These are phyloP conservation scores for Rhododendron griersonianum DNA, from an alignment of 148 eudicot species.

Conservation along the genomic window DNA sequence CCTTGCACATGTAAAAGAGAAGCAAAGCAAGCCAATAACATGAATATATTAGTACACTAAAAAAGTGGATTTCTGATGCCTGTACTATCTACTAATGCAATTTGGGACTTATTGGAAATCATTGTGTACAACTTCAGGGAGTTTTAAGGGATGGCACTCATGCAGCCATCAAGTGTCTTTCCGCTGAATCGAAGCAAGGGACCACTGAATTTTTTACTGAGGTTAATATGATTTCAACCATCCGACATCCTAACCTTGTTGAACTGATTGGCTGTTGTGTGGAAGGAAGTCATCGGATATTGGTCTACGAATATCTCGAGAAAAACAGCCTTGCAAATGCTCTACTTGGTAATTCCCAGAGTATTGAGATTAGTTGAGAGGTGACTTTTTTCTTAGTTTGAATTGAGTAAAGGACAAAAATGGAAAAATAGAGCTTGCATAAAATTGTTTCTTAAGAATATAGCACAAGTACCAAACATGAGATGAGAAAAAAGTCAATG, in stretches of 20 bases:
- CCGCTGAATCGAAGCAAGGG: conserved; percentile 51
- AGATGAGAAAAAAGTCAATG: neutral
- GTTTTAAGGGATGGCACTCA: conserved; percentile 38
- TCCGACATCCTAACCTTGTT: conserved; percentile 53
- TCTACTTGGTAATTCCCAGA: conserved; percentile 29
- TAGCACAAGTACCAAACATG: neutral
- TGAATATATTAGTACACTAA: neutral
- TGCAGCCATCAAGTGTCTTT: conserved; percentile 44
- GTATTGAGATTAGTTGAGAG: neutral
- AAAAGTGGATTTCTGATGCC: neutral
- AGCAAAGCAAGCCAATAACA: neutral
- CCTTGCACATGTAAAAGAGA: neutral
- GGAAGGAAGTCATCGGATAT: conserved; percentile 28
- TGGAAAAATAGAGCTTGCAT: neutral
- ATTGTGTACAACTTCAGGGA: conserved; percentile 28
- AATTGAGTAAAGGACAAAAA: neutral
- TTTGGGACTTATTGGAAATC: neutral
- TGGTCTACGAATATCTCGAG: conserved; percentile 51
- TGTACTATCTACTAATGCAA: neutral
- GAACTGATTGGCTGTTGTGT: conserved; percentile 58
- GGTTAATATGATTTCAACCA: conserved; percentile 37
- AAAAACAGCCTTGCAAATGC: conserved; percentile 42
- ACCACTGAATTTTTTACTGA: conserved; percentile 42
- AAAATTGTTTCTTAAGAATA: neutral
- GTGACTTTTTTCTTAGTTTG: neutral